Conservation (phyloP, 2,329 filamentous ascomycete genomes). For the Scortechinia acanthostroma region DNA sequence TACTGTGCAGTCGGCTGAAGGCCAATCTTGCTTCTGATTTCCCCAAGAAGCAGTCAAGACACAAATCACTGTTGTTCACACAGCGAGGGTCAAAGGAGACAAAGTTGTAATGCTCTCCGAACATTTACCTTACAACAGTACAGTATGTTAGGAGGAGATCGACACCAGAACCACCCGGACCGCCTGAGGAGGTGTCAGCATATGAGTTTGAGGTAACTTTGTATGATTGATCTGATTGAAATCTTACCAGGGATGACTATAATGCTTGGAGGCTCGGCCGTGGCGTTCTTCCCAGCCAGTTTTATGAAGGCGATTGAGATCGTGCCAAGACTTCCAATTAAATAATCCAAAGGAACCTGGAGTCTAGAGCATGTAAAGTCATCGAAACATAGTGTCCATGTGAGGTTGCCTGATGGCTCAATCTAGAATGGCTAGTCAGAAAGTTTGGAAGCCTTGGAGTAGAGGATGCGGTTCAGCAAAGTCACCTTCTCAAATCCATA, state of each 20-base stretch:
- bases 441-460: conserved; percentile 6
- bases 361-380: conserved; percentile 16
- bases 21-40: conserved; percentile 14
- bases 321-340: conserved; percentile 13
- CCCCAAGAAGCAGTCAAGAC: conserved; percentile 17
- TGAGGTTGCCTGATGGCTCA: conserved; percentile 16
- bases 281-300: conserved; percentile 17
- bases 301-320: conserved; percentile 18
- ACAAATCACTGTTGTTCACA: conserved; percentile 20
- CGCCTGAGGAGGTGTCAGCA: conserved; percentile 15
- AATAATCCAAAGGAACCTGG: conserved; percentile 18
- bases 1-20: conserved; percentile 13
- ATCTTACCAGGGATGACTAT: conserved; percentile 15
- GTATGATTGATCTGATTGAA: too few relatives aligned
- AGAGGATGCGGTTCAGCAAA: conserved; percentile 3
- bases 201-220: conserved; percentile 4
- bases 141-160: conserved; percentile 13
- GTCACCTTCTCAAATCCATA: conserved; percentile 10
- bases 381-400: conserved; percentile 20
- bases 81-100: conserved; percentile 31
- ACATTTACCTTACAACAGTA: conserved; percentile 11
- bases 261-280: conserved; percentile 14
- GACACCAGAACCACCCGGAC: conserved; percentile 25
- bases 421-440: conserved; percentile 12
- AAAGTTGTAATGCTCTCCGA: conserved; percentile 30